Conservation (phyloP, 495 filamentous ascomycete species). For the Cladorrhinum samala region DNA sequence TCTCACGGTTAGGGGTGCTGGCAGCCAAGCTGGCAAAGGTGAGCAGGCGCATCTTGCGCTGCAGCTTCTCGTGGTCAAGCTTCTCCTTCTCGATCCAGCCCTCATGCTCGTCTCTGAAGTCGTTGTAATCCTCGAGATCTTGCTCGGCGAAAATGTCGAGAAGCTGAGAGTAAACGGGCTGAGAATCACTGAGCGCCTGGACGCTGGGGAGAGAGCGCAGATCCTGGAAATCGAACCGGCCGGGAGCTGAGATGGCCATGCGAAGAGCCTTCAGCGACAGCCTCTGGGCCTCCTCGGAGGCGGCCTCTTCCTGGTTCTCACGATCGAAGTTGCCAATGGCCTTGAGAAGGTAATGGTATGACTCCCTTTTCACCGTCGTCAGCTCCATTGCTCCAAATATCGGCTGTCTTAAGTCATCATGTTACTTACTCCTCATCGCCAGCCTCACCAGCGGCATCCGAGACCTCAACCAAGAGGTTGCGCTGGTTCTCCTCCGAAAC, state of each 20-base stretch:
- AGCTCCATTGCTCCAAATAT: not conserved
- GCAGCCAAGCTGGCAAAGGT: conserved; percentile 88
- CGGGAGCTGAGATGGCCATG: conserved; percentile 65
- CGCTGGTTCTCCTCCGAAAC: conserved; percentile 72
- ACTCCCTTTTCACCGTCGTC: conserved; percentile 38
- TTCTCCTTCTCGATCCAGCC: conserved; percentile 70
- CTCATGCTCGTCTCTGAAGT: conserved; percentile 79
- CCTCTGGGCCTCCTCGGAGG: conserved; percentile 65
- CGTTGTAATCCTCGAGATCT: conserved; percentile 86
- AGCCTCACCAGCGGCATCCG: conserved; percentile 68
- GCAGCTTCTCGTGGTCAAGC: conserved; percentile 55
- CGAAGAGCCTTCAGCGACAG: conserved; percentile 79
- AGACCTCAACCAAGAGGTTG: conserved; percentile 70
- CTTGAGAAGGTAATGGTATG: conserved; percentile 77
- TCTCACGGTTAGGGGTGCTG: conserved; percentile 68
- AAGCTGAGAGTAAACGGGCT: conserved; percentile 78
- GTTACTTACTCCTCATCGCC: conserved; percentile 62
- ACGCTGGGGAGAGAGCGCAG: conserved; percentile 80
- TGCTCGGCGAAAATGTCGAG: conserved; percentile 93
- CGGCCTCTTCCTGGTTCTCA: conserved; percentile 51
- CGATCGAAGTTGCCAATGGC: conserved; percentile 77
- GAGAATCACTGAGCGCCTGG: conserved; percentile 75
- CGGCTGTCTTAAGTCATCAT: not conserved
- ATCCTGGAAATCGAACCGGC: conserved; percentile 90
- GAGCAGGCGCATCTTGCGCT: conserved; percentile 89